phyloP scores from a whole-genome alignment of 2,329 filamentous ascomycete genomes.

The Trichoderma breve region DNA sequence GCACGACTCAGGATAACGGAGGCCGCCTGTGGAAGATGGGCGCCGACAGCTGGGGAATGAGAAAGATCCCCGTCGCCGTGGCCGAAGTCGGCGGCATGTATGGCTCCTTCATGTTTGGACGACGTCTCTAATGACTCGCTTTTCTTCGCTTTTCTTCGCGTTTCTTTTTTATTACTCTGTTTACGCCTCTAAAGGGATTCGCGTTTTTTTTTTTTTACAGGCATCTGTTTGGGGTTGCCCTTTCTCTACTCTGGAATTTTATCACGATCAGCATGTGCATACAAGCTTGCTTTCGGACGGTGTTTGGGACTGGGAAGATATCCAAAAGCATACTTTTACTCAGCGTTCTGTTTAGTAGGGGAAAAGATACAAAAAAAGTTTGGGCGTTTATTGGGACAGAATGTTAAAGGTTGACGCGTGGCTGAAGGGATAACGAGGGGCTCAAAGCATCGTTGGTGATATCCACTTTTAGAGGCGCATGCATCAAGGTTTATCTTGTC shows the following conservation, averaged over 20 bases:
- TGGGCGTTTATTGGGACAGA: not conserved
- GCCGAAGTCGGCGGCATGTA: conserved; percentile 95
- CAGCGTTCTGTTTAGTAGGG: conserved; percentile 5
- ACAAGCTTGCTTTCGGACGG: conserved; percentile 15
- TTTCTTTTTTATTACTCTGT: not conserved
- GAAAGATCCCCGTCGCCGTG: conserved; percentile 85
- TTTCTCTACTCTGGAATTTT: not conserved
- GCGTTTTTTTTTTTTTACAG: not conserved
- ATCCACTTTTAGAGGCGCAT: conserved; percentile 13
- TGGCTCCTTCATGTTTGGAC: conserved; percentile 66
- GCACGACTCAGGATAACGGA: conserved; percentile 36
- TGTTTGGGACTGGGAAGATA: conserved; percentile 21
- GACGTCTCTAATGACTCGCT: conserved; percentile 45
- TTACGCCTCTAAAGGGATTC: not conserved
- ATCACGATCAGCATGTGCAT: not conserved
- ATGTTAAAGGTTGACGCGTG: not conserved
- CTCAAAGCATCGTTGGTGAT: conserved; percentile 19
- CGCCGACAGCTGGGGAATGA: conserved; percentile 79
- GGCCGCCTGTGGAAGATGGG: conserved; percentile 81
- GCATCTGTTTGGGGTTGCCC: not conserved
- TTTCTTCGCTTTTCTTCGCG: not conserved
- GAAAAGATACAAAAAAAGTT: conserved; percentile 8
- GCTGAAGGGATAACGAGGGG: not conserved
- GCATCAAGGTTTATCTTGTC: not conserved
- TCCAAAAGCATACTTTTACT: conserved; percentile 17